Evolutionary conservation across 2,329 filamentous ascomycete species (phyloP).

Genomic region (Aspergillus amoenus): DNA sequence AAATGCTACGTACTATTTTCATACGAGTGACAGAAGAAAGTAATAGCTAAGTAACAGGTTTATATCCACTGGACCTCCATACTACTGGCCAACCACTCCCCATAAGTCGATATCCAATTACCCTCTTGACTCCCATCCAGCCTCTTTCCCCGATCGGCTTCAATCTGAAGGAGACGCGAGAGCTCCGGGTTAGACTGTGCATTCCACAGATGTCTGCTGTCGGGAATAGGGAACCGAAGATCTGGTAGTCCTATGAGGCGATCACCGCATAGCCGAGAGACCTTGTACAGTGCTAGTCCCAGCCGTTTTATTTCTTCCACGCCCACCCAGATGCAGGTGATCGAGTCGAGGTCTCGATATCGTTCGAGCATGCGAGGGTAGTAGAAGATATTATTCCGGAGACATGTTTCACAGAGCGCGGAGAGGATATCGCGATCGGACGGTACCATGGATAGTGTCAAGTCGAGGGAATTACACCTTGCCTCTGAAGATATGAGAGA

Average conservation of each 20-base stretch:
- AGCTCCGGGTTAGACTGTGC: slow-evolving; percentile 11
- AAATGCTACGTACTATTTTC: too few relatives aligned
- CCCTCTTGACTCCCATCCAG: background rate
- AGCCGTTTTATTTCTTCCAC: slow-evolving; percentile 29
- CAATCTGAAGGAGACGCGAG: background rate
- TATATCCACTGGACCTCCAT: background rate
- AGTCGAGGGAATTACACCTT: background rate
- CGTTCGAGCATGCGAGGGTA: slow-evolving; percentile 25
- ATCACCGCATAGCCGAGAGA: slow-evolving; percentile 10
- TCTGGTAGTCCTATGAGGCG: slow-evolving; percentile 16
- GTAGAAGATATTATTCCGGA: slow-evolving; percentile 20
- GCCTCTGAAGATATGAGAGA: slow-evolving; percentile 13
- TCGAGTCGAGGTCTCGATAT: slow-evolving; percentile 13
- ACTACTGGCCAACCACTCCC: background rate
- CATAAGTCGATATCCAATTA: slow-evolving; percentile 6
- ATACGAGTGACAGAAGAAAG: too few relatives aligned
- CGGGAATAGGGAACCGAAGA: slow-evolving; percentile 18
- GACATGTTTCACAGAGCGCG: slow-evolving; percentile 21
- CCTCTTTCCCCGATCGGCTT: background rate
- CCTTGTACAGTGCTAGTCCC: slow-evolving; percentile 22
- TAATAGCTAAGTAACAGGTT: too few relatives aligned
- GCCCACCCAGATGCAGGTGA: slow-evolving; percentile 21
- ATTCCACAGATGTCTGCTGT: slow-evolving; percentile 12
- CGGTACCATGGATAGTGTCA: slow-evolving; percentile 5
- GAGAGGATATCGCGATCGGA: slow-evolving; percentile 18